Evolutionary conservation across 257 asterid species (phyloP).

Genomic region (Verbascum thapsus): DNA sequence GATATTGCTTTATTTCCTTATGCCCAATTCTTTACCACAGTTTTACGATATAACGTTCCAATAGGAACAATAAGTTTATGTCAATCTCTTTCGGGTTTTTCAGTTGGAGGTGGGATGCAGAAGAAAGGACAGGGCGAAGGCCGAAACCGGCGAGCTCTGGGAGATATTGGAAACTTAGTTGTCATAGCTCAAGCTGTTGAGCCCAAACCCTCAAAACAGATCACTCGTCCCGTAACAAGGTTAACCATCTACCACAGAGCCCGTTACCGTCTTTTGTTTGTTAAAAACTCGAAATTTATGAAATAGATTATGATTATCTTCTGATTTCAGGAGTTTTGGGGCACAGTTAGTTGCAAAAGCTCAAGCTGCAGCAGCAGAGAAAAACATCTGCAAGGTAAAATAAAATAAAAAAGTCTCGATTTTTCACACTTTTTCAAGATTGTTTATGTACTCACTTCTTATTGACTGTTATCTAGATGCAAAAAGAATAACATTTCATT

Average conservation of each 20-base stretch:
- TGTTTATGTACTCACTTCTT: neutral
- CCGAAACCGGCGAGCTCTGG: conserved; percentile 54
- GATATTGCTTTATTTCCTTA: neutral
- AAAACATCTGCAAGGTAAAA: conserved; percentile 40
- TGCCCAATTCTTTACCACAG: too few species aligned
- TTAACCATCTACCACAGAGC: neutral
- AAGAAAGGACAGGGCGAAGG: conserved; percentile 52
- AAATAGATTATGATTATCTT: neutral
- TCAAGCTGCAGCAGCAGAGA: conserved; percentile 42
- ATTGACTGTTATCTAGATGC: neutral
- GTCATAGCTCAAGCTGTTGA: conserved; percentile 38
- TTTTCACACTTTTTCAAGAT: conserved; percentile 11
- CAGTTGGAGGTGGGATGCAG: conserved; percentile 55
- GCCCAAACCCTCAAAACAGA: conserved; percentile 43
- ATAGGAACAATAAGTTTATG: neutral
- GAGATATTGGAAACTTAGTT: conserved; percentile 86
- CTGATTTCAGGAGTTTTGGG: conserved; percentile 43
- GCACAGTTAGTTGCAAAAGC: conserved; percentile 50
- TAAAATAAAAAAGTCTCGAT: neutral
- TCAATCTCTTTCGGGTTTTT: neutral
- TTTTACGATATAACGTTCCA: neutral
- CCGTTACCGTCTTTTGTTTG: neutral
- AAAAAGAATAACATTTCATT: neutral
- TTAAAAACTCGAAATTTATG: neutral
- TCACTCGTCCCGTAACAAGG: conserved; percentile 51